Conservation (phyloP, 345 rosid genomes). For the Pugionium cornutum region DNA sequence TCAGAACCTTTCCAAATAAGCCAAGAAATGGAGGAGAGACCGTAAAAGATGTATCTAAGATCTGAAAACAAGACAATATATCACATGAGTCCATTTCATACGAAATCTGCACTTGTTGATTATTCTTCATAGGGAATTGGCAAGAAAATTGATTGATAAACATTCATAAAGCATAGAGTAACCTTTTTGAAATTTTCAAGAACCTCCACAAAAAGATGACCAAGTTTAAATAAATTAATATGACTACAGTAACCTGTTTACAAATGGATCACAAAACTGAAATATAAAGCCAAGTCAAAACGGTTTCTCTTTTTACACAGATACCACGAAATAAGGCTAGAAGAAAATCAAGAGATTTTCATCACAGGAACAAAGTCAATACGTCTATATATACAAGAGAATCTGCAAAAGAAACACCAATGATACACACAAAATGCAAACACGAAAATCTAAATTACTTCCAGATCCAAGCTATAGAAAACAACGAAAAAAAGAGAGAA, state of each 20-base stretch:
- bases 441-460: neutral
- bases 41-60: constrained; percentile 9
- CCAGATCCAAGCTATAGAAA: constrained; percentile 27
- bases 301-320: constrained; percentile 16
- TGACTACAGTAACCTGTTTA: neutral
- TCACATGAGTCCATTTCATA: neutral
- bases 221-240: neutral
- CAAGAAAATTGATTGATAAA: neutral
- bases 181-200: neutral
- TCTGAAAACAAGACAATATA: neutral
- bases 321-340: neutral
- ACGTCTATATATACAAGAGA: neutral
- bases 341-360: neutral
- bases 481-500: neutral
- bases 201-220: neutral
- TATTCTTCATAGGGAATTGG: neutral
- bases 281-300: constrained; percentile 23
- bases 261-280: constrained; percentile 9
- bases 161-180: neutral
- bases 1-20: neutral
- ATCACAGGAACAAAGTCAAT: constrained; percentile 21
- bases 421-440: constrained; percentile 7
- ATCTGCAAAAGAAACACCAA: neutral
- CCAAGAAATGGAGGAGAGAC: neutral
- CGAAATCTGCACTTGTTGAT: neutral